phyloP scores from a whole-genome alignment of 2,329 filamentous ascomycete genomes.

The Microdochium trichocladiopsis region DNA sequence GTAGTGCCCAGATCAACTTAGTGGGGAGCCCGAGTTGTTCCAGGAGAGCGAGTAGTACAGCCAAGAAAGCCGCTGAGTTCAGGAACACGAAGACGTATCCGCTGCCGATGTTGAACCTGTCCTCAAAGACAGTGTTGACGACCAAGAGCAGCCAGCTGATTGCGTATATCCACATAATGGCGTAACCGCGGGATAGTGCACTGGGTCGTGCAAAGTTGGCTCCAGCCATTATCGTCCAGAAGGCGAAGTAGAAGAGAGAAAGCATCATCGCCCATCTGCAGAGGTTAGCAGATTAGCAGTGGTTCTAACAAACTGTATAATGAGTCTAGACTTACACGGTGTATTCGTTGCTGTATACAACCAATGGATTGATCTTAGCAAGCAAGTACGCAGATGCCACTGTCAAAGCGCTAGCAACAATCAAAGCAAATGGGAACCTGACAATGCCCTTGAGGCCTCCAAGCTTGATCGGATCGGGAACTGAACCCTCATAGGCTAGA shows the following conservation, averaged over 20 bases:
- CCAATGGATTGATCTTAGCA: constrained; percentile 78
- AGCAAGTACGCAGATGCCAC: constrained; percentile 69
- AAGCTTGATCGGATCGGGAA: constrained; percentile 54
- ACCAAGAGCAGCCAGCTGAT: constrained; percentile 70
- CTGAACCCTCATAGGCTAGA: constrained; percentile 50
- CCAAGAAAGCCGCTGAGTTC: constrained; percentile 67
- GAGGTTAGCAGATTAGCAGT: constrained; percentile 8
- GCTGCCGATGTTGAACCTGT: constrained; percentile 66
- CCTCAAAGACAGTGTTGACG: constrained; percentile 66
- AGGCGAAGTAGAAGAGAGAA: constrained; percentile 69
- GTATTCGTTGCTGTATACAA: constrained; percentile 86
- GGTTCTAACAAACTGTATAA: background rate
- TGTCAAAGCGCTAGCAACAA: constrained; percentile 59
- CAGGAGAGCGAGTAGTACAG: constrained; percentile 66
- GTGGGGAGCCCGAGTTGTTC: constrained; percentile 73
- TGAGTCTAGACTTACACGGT: constrained; percentile 42
- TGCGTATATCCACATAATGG: constrained; percentile 76
- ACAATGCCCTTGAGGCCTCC: constrained; percentile 78
- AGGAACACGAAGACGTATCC: constrained; percentile 80
- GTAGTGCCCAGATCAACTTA: constrained; percentile 62
- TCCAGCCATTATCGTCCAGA: constrained; percentile 67
- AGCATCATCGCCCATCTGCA: constrained; percentile 71
- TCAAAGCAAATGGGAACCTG: constrained; percentile 71
- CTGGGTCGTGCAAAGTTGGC: constrained; percentile 77
- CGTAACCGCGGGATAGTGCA: constrained; percentile 76